Conservation (phyloP, 179 eudicot species). For the Beta corolliflora region DNA sequence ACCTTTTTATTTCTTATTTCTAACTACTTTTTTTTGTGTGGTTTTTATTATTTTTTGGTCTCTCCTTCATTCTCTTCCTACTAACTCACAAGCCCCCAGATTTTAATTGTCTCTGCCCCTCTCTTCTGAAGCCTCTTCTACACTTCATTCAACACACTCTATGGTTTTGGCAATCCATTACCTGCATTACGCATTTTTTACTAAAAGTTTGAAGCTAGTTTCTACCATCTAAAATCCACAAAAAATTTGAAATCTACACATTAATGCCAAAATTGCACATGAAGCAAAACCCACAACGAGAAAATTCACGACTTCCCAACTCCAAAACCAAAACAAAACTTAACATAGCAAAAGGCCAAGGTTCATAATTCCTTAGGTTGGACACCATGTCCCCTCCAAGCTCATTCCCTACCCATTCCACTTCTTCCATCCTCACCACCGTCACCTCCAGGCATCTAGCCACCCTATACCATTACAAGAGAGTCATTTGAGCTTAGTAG, state of each 20-base stretch:
- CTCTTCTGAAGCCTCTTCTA: neutral
- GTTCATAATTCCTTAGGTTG: neutral
- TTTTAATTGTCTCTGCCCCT: neutral
- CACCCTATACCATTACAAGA: neutral
- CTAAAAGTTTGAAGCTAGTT: too few species aligned
- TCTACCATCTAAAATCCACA: too few species aligned
- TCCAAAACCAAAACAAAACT: neutral
- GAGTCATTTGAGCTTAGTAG: too few species aligned
- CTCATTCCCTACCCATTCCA: neutral
- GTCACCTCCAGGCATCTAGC: too few species aligned
- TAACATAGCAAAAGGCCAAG: neutral
- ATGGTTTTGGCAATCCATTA: neutral
- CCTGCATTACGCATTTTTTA: too few species aligned
- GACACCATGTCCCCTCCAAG: neutral
- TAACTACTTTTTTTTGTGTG: neutral
- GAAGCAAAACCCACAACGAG: too few species aligned
- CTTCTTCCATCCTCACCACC: neutral
- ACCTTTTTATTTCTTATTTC: neutral
- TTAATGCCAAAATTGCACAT: too few species aligned
- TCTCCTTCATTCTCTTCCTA: neutral
- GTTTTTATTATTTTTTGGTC: neutral
- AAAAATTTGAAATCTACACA: too few species aligned
- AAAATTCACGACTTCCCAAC: neutral
- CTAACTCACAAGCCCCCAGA: neutral
- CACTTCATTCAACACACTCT: neutral